A percentile compares a stretch with the other conserved stretches of the same genome.
phyloP scores from a whole-genome alignment of 495 filamentous ascomycete species.

The Annulohypoxylon maeteangense region DNA sequence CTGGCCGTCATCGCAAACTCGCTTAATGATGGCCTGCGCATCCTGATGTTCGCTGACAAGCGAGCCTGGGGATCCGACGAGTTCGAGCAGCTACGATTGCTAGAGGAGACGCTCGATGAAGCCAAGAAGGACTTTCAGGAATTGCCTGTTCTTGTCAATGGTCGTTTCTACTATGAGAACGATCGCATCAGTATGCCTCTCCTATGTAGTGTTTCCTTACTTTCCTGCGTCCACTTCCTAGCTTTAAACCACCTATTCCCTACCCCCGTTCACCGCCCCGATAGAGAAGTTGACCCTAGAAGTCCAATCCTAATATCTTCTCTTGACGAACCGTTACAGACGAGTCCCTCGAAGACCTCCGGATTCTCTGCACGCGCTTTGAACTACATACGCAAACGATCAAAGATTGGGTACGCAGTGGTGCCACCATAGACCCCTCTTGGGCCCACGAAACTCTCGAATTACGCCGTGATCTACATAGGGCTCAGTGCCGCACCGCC shows the following conservation, averaged over 20 bases:
- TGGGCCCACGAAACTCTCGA: constrained; percentile 56
- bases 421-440: constrained; percentile 57
- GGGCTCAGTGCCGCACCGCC: constrained; percentile 60
- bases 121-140: constrained; percentile 64
- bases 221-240: neutral
- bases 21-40: constrained; percentile 56
- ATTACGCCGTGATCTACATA: constrained; percentile 55
- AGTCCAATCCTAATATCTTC: constrained; percentile 18
- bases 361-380: constrained; percentile 51
- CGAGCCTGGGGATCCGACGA: constrained; percentile 61
- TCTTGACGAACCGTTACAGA: constrained; percentile 42
- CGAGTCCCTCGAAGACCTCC: constrained; percentile 57
- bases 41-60: constrained; percentile 62
- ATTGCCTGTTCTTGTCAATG: constrained; percentile 57
- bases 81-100: constrained; percentile 58
- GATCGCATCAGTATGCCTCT: constrained; percentile 55
- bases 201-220: neutral
- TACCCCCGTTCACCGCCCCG: neutral
- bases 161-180: constrained; percentile 60
- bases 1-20: constrained; percentile 59
- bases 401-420: constrained; percentile 55
- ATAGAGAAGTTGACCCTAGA: constrained; percentile 36
- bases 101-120: constrained; percentile 61
- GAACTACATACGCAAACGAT: constrained; percentile 53
- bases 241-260: neutral